phyloP scores from a whole-genome alignment of 169 alveolate genomes.

The Hammondia hammondi region DNA sequence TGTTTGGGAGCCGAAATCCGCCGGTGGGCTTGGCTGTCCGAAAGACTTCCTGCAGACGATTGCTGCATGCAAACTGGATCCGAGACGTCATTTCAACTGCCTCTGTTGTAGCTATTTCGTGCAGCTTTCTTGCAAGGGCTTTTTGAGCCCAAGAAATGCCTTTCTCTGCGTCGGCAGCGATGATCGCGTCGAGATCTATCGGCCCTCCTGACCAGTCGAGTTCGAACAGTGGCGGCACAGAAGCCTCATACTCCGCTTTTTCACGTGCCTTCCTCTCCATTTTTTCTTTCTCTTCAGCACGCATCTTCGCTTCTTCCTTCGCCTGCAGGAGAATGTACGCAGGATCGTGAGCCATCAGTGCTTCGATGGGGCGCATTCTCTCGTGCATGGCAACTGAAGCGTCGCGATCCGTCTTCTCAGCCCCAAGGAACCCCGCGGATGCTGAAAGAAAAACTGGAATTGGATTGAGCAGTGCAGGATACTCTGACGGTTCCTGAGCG shows the following conservation, averaged over 20 bases:
- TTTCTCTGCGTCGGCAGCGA: neutral
- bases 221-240: neutral
- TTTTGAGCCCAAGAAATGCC: neutral
- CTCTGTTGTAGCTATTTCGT: neutral
- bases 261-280: neutral
- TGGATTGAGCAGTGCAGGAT: neutral
- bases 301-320: neutral
- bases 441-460: neutral
- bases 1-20: neutral
- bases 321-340: neutral
- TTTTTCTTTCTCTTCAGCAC: neutral
- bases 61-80: neutral
- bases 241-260: neutral
- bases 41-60: neutral
- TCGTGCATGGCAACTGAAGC: neutral
- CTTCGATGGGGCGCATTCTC: neutral
- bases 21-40: neutral
- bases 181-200: neutral
- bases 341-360: neutral
- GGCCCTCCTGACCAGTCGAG: neutral
- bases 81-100: neutral
- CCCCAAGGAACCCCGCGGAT: neutral
- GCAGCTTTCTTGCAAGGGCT: neutral
- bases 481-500: no score
- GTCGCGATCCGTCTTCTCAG: neutral